Evolutionary conservation across 2,329 filamentous ascomycete genomes (phyloP), one percentile per base, ranked within the genome.

Genomic region (Coniella vitis): DNA sequence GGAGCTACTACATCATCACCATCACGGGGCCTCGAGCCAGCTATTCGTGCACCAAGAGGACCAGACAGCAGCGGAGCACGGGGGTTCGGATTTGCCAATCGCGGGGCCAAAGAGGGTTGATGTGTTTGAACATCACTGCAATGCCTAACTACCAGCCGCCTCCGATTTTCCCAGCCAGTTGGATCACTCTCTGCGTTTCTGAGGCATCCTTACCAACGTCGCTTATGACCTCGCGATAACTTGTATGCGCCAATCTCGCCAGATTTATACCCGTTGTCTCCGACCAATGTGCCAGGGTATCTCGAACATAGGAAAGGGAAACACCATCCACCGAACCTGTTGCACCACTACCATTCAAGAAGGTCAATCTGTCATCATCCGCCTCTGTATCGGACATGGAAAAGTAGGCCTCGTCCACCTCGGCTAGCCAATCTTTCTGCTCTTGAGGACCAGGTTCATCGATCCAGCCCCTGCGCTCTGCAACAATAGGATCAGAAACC

Each of bases 141-240:
- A 47, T 54, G 59, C 55, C 51, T 52, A 47, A 52, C 64, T 75
- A 97, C 93, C 93, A 98, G 20, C 93, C 93, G 46, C 93, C 93
- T 46, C 90, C 93, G 58, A 90, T 87, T 67, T 90, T 93, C 48
- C 89, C 84, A 40, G 91, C 91, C 61, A 98, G 74, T 61, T 93
- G 89, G 51, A 90, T 86, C 36, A 95, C 90, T 52, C 84, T 80
- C 61, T 94, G 86, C 38, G 87, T 84, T 62, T 90, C 86, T 52
- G 75, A 72, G 65, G 73, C 61, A 55, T 79, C 75, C 70, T 93
- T 95, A 44, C 93, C 93, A 38, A 98, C 89, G 64, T 97, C 89
- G 69, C 91, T 96, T 60, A 96, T 84, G 19, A 98, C 91, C 67
- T 90, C 84, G 54, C 93, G 82, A 70, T 88, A 98, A 45, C 82